Conservation (phyloP, 2,329 filamentous ascomycete genomes). For the Acrodontium crateriforme region DNA sequence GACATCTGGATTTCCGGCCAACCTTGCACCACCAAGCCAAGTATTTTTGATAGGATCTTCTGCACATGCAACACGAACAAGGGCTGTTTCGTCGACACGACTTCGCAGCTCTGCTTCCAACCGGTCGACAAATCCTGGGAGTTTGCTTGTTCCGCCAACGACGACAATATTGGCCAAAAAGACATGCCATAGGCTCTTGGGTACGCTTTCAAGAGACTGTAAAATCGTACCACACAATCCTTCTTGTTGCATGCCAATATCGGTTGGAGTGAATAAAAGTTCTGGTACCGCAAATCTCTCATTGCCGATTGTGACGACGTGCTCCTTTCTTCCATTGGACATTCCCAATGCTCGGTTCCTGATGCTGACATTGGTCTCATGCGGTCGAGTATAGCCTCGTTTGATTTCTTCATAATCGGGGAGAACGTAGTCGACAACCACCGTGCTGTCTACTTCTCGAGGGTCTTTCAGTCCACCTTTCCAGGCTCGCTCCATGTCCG, state of each 20-base stretch:
- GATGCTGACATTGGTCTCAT: constrained; percentile 53
- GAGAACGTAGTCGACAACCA: constrained; percentile 83
- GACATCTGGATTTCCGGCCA: constrained; percentile 54
- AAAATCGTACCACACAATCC: constrained; percentile 74
- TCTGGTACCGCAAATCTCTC: constrained; percentile 87
- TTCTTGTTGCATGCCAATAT: constrained; percentile 71
- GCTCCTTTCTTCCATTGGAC: constrained; percentile 45
- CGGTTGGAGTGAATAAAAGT: constrained; percentile 71
- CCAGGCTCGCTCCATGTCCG: constrained; percentile 72
- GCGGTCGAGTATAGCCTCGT: constrained; percentile 60
- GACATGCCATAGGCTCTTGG: constrained; percentile 69
- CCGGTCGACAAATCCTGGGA: constrained; percentile 69
- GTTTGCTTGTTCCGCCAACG: constrained; percentile 70
- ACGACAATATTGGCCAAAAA: constrained; percentile 78
- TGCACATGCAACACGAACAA: constrained; percentile 58
- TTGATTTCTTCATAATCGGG: constrained; percentile 58
- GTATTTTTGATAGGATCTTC: constrained; percentile 63
- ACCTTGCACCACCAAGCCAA: constrained; percentile 70
- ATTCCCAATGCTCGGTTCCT: constrained; percentile 35
- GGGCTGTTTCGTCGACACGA: constrained; percentile 49
- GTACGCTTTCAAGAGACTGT: constrained; percentile 60
- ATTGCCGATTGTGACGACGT: constrained; percentile 75
- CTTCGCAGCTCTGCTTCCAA: constrained; percentile 31
- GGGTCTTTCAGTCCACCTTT: constrained; percentile 55
- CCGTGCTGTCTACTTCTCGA: constrained; percentile 31